A percentile compares a stretch with the other conserved stretches of the same genome.
Evolutionary conservation across 2,329 filamentous ascomycete genomes (phyloP).

Genomic region (Aaosphaeria arxii): DNA sequence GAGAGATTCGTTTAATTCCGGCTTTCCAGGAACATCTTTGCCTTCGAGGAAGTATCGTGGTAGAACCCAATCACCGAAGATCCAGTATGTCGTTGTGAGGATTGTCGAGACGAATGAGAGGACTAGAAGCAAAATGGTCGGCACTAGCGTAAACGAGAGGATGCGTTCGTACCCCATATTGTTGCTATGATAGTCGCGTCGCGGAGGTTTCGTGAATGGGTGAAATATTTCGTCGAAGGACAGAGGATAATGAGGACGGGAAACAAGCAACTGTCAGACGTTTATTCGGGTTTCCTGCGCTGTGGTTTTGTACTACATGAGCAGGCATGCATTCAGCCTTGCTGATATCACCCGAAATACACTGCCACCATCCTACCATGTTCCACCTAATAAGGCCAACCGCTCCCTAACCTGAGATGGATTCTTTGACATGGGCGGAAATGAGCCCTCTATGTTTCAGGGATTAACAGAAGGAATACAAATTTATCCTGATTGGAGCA

Average conservation of each 20-base stretch:
- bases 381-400: too few species aligned
- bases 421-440: too few species aligned
- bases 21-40: neutral
- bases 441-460: too few species aligned
- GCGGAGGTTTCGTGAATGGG: neutral
- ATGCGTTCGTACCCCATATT: conserved; percentile 1
- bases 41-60: neutral
- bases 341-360: neutral
- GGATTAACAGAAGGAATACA: too few species aligned
- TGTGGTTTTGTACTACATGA: neutral
- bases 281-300: neutral
- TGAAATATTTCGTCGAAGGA: neutral
- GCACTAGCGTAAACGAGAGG: conserved; percentile 1
- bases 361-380: neutral
- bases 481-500: too few species aligned
- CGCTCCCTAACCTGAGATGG: too few species aligned
- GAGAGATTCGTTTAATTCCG: too few species aligned
- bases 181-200: too few species aligned
- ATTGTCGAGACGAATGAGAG: conserved; percentile 3
- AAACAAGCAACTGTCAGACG: neutral
- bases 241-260: neutral
- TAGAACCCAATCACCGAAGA: conserved; percentile 3
- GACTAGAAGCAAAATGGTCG: conserved; percentile 6
- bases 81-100: conserved; percentile 5
- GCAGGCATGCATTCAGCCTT: neutral